These are phyloP conservation scores for Sutorius australiensis DNA, from an alignment of 768 basidiomycete genomes.

Conservation along the genomic window DNA sequence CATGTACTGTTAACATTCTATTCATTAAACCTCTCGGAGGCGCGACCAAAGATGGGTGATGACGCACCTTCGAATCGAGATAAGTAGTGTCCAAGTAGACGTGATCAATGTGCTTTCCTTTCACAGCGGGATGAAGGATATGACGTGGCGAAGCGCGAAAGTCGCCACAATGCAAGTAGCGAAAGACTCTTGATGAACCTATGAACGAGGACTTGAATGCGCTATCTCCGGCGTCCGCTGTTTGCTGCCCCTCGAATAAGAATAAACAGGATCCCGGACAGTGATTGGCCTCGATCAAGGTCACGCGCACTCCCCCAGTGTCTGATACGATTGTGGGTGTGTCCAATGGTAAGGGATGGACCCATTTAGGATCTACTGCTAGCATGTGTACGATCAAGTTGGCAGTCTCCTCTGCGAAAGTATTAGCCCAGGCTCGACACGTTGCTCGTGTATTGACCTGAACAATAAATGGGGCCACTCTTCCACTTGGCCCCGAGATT, in stretches of 20 bases:
- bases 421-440: background rate
- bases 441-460: slow-evolving; percentile 35
- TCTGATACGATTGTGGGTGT: slow-evolving; percentile 68
- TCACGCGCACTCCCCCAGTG: slow-evolving; percentile 83
- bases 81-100: slow-evolving; percentile 97
- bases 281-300: slow-evolving; percentile 97
- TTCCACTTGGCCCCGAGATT: slow-evolving; percentile 87
- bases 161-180: slow-evolving; percentile 95
- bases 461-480: slow-evolving; percentile 94
- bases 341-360: slow-evolving; percentile 83
- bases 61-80: slow-evolving; percentile 73
- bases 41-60: background rate
- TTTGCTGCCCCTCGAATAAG: slow-evolving; percentile 90
- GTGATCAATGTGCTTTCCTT: slow-evolving; percentile 76
- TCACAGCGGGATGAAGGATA: slow-evolving; percentile 78
- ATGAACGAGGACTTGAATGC: slow-evolving; percentile 65
- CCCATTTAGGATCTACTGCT: slow-evolving; percentile 83
- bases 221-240: slow-evolving; percentile 83
- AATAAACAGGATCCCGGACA: slow-evolving; percentile 97
- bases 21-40: slow-evolving; percentile 1
- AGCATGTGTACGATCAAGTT: slow-evolving; percentile 92
- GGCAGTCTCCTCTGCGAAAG: slow-evolving; percentile 63
- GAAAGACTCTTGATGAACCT: slow-evolving; percentile 65
- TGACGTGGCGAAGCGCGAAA: slow-evolving; percentile 88
- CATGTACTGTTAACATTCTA: slow-evolving; percentile 55